Evolutionary conservation across 2,329 filamentous ascomycete species (phyloP), one percentile per base, ranked within the genome.

Genomic region (Trichoderma sp.): DNA sequence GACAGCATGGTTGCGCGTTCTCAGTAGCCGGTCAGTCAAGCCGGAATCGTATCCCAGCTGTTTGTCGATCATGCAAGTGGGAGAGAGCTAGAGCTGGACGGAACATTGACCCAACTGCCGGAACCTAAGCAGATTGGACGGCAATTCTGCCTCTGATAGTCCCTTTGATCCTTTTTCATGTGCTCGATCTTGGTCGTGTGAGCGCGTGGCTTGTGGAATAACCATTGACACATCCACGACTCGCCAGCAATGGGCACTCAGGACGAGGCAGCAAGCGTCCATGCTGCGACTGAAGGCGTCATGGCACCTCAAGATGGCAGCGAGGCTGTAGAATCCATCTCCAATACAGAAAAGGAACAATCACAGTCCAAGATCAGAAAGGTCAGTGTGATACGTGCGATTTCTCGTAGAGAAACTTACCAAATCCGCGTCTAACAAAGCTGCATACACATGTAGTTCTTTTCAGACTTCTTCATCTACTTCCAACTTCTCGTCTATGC

Each of bases 401-500:
- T 13, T 29, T 14, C 13, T 27, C 53, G 21, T 49, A 35, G 11
- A 14, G 27, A 62, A 63, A 27, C 58, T 62, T 31, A 35, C 27
- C n/a, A 14, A 40, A 16, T n/a, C 52, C 55, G 19, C 13, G 21
- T 49, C 33, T 49, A 16, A 35, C 59, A 52, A 35, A 1, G 29
- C 16, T 21, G 43, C 7, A 21, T 13, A 47, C 14, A 21, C 5
- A n/a, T 43, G 1, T 52, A 60, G 60, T 67, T 52, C 57, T 40
- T 52, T 37, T 37, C 52, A 16, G 29, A 66, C 27, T 53, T 72
- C 66, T 68, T 71, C 67, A 71, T 60, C 61, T 85, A 82, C 73
- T 83, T 85, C 72, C 79, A 79, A 27, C 79, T 84, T 52, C 80
- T 85, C 40, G 76, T 82, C 71, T 83, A 82, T 69, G 83, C 81